Conservation (phyloP, 139 green algal species). For the Coelastrella sp. region DNA sequence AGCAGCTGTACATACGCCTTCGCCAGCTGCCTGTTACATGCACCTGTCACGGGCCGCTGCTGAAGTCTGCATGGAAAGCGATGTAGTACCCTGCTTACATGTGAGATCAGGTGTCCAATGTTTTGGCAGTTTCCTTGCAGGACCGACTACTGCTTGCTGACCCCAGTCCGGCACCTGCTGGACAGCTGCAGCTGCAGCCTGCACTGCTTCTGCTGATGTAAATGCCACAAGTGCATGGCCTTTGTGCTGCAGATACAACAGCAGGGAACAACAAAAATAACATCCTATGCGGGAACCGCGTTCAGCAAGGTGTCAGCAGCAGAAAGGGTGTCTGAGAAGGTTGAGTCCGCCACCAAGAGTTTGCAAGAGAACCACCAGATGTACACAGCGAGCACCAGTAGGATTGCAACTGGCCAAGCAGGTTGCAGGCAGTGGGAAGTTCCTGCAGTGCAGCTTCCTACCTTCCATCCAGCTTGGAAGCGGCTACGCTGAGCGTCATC, state of each 20-base stretch:
- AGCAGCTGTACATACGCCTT: background rate
- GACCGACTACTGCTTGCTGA: background rate
- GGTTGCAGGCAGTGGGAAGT: too few species aligned
- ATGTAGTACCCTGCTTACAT: background rate
- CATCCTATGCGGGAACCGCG: too few species aligned
- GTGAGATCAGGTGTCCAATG: slow-evolving; percentile 34
- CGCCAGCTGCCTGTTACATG: background rate
- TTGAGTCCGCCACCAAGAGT: too few species aligned
- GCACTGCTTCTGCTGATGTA: background rate
- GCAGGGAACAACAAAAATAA: background rate
- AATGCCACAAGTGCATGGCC: slow-evolving; percentile 32
- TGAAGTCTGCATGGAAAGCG: background rate
- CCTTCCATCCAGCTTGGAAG: slow-evolving; percentile 9
- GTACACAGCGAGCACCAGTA: too few species aligned
- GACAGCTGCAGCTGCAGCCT: slow-evolving; percentile 10
- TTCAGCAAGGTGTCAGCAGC: too few species aligned
- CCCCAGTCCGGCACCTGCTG: background rate
- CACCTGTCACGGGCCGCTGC: too few species aligned
- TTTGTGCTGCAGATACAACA: slow-evolving; percentile 30
- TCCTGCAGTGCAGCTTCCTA: background rate
- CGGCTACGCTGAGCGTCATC: background rate
- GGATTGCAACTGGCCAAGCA: too few species aligned
- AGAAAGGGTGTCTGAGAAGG: too few species aligned
- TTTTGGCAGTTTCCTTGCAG: background rate
- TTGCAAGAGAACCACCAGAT: too few species aligned